phyloP scores from a whole-genome alignment of 768 basidiomycete species.

The Tulasnella sp. region DNA sequence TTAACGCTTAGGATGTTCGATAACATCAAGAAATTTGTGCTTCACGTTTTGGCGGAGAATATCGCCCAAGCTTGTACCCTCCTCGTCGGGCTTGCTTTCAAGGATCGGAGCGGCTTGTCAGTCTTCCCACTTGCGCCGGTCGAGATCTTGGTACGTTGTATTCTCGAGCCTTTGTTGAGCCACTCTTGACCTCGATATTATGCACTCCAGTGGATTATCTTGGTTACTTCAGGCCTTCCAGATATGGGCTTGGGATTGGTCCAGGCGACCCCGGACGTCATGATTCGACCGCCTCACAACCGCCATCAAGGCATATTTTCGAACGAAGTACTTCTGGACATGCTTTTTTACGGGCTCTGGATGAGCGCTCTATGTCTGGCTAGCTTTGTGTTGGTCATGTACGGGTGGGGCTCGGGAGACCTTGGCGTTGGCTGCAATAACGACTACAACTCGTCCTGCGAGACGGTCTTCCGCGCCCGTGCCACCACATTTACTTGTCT shows the following conservation, averaged over 20 bases:
- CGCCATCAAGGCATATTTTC: conserved; percentile 41
- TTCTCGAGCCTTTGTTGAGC: not conserved
- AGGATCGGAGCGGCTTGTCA: conserved; percentile 45
- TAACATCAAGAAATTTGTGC: conserved; percentile 54
- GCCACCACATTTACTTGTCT: conserved; percentile 37
- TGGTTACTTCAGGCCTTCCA: conserved; percentile 50
- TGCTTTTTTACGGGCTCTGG: conserved; percentile 39
- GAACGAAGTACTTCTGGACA: conserved; percentile 37
- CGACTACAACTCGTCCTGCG: conserved; percentile 34
- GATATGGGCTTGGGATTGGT: conserved; percentile 55
- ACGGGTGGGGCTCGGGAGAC: conserved; percentile 33
- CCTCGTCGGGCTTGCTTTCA: conserved; percentile 55
- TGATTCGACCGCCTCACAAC: conserved; percentile 43
- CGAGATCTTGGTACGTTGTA: conserved; percentile 34
- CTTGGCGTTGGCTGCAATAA: conserved; percentile 38
- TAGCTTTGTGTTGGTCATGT: conserved; percentile 40
- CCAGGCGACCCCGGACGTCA: conserved; percentile 48
- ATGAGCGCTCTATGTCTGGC: conserved; percentile 37
- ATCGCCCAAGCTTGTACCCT: conserved; percentile 53
- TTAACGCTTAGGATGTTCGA: conserved; percentile 39
- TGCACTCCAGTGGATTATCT: conserved; percentile 45
- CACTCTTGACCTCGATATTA: not conserved
- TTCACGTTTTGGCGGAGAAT: conserved; percentile 53
- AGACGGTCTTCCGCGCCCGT: conserved; percentile 40
- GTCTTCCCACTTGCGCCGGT: conserved; percentile 58